Conservation (phyloP, 2,329 filamentous ascomycete species). For the Pyricularia sp. region DNA sequence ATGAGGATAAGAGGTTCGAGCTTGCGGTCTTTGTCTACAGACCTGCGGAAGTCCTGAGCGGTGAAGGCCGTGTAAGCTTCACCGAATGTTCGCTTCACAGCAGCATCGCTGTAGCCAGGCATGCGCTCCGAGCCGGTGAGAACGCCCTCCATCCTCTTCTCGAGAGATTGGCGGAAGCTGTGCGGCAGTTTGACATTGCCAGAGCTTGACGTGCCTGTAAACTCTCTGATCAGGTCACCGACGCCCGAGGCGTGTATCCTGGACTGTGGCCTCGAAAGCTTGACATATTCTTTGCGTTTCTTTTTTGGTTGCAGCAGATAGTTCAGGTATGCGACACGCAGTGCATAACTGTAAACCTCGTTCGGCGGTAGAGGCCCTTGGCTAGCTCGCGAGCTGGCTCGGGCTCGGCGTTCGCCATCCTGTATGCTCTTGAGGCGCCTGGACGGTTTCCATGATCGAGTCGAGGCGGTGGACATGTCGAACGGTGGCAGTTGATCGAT, state of each 20-base stretch:
- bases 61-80: constrained; percentile 91
- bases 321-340: constrained; percentile 81
- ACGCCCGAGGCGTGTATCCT: constrained; percentile 58
- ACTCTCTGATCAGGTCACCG: constrained; percentile 80
- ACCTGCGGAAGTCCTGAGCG: constrained; percentile 74
- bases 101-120: constrained; percentile 80
- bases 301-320: constrained; percentile 86
- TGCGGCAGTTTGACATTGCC: constrained; percentile 45
- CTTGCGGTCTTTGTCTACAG: constrained; percentile 85
- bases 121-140: constrained; percentile 70
- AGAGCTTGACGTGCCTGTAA: constrained; percentile 32
- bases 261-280: constrained; percentile 47
- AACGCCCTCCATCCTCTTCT: constrained; percentile 68
- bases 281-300: constrained; percentile 78
- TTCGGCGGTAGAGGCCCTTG: constrained; percentile 46
- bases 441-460: constrained; percentile 29
- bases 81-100: constrained; percentile 86
- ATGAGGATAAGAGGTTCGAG: constrained; percentile 89
- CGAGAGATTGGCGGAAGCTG: constrained; percentile 36
- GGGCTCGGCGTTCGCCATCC: constrained; percentile 24
- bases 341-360: constrained; percentile 82
- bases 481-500: not conserved
- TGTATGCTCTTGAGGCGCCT: constrained; percentile 31
- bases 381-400: constrained; percentile 32
- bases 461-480: constrained; percentile 38